Base-by-base conservation (phyloP, 179 eudicot genomes). In the Silene noctiflora region DNA sequence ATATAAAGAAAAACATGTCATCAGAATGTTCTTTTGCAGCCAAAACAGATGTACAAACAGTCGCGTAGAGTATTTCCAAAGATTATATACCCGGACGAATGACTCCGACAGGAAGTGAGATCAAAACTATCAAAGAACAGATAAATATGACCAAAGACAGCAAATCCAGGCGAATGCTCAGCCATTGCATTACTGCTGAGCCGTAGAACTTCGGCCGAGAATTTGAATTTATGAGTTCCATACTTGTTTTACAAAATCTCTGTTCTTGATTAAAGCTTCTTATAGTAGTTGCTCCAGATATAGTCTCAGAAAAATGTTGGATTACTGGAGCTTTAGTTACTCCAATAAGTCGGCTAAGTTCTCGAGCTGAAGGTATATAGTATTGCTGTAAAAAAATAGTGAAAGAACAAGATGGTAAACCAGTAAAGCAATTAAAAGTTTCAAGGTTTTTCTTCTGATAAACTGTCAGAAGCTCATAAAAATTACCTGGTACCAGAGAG, bases 251-350 rank as follows among this genome's bases (percentile, higher is more conserved):
- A 65, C 42, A 79, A 69, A 92, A 94, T 77, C 94, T 84, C 1
- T 76, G 42, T 72, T 92, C 91, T 78, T 94, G 98, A 69, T 88
- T 86, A 44, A 90, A 94, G 80, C 98, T 87, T 81, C 98, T 90
- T 19, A 94, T 92, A 27, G 93, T 92, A 24, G 84, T 84, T 78
- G 89, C 84, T 70, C 97, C 97, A 2, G 98, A 88, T 56, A 94
- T 80, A 3, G 97, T 92, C 84, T 94, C 97, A 8, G 98, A 83
- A 79, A 90, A 92, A 80, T 85, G 89, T 62, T 94, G 97, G 80
- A 94, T 88, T 4, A 92, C 87, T 8, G 96, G 98, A 76, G 96
- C 97, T 89, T 90, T 88, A 75, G 87, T 84, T 67, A 92, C 91
- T 73, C 96, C 96, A 73, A 77, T 80, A 58, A 94, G 74, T 69